Base-by-base conservation (phyloP, 1,139 yeast species). In the Casaregolazyma suthepensis region DNA sequence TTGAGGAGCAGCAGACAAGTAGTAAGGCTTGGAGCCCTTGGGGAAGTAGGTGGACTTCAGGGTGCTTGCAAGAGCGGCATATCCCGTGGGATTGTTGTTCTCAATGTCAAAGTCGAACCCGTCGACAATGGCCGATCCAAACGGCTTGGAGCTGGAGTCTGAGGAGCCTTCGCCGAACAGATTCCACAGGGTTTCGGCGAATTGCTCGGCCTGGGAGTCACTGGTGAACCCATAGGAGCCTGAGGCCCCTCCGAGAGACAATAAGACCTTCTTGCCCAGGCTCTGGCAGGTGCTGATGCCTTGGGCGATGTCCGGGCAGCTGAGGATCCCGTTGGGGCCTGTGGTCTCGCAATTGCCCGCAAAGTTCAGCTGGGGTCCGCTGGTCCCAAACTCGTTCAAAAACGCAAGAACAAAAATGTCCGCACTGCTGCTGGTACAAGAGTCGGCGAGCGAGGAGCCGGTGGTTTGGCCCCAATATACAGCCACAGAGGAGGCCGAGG, bases 1-100 rank as follows among this genome's bases (percentile, higher is more conserved):
- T 74, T 91, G 98, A 26, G 98, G 98, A 59, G 98, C 96, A 58
- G 96, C 96, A 52, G 96, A 81, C 50, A 91, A 74, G 69, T 87
- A 90, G 72, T 87, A 91, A 15, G 70, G 64, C 68, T 63, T 64
- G 52, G 63, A 56, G 45, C 70, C 84, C 20, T 73, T 67, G 17
- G 63, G 51, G 31, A 72, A 72, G 63, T 79, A 88, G 57, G 79
- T 73, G 3, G 66, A 62, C 73, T 93, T 83, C 63, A 91, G 76
- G 59, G 64, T 59, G 53, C 60, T 62, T 38, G 71, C 86, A 57
- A 85, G 70, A 12, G 84, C 80, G 38, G 75, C 74, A 61, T 78
- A 78, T 9, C 85, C 86, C 5, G 73, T 69, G 48, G 75, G 75
- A 51, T 71, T 66, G 47, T 74, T 76, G 66, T 77, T 78, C 68